Base-by-base conservation (phyloP, 1,284 basidiomycete genomes). In the Polyporus tsugae region DNA sequence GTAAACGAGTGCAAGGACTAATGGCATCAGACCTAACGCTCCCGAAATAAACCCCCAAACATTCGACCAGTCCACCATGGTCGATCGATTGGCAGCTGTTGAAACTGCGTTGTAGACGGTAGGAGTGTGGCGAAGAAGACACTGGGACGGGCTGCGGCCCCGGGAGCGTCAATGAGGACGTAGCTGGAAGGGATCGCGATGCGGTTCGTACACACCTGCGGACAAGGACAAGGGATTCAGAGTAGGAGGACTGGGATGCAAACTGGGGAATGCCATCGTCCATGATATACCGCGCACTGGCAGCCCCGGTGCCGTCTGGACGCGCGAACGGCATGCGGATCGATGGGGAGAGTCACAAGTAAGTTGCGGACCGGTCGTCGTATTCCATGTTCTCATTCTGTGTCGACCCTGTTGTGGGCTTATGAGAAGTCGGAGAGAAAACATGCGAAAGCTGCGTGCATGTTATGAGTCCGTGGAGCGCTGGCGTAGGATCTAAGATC, bases 381-480 rank as follows among this genome's bases (percentile, higher is more conserved):
- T 49, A 49, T 25, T 25, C 46, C 13, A 9, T 13, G 22, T 49
- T 49, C 22, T 13, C 46, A 25, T 25, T 25, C 22, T 11, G n/a
- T 13, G 46, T 25, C 11, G 46, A 49, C 46, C 46, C 46, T 49
- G 46, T 49, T 49, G 46, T 49, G 46, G 46, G 46, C 46, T 49
- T 25, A 49, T 49, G 46, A 25, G 46, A 49, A 49, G 22, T 46
- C 46, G 46, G 22, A 46, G 44, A 25, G 11, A 19, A 19, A 22
- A 22, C 22, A 1, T 49, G 46, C 1, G 1, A 22, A 49, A 49
- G 46, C 22, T 49, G 10, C 46, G 46, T 41, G 39, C 46, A 49
- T 29, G 29, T 29, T 29, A 29, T n/a, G n/a, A n/a, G n/a, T 29
- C 29, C 29, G 29, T 29, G 29, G 29, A 49, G 46, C 46, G 46